These are phyloP conservation scores for Nitzschia sp. DNA, from an alignment of 108 stramenopile species.

Conservation along the genomic window DNA sequence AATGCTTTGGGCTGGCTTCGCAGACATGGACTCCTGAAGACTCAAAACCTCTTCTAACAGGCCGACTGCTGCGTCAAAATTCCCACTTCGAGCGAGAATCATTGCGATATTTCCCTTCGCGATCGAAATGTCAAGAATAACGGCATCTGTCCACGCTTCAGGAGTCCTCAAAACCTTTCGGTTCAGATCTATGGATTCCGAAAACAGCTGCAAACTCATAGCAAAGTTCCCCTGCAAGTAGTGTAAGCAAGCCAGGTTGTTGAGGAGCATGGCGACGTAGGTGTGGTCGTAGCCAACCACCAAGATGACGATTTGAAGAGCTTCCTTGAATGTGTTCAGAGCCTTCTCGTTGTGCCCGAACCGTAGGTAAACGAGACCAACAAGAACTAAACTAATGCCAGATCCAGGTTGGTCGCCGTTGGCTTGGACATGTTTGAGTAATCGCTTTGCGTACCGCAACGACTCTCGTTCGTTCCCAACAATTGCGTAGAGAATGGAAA, in stretches of 20 bases:
- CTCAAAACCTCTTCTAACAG: constrained; percentile 16
- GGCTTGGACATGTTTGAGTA: background rate
- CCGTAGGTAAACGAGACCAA: constrained; percentile 25
- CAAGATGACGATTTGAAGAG: constrained; percentile 17
- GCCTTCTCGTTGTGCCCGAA: constrained; percentile 4
- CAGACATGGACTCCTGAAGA: constrained; percentile 9
- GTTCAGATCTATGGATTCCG: constrained; percentile 26
- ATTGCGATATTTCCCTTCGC: constrained; percentile 29
- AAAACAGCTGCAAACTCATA: constrained; percentile 11
- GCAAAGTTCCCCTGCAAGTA: constrained; percentile 4
- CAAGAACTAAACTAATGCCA: background rate
- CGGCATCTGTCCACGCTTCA: background rate
- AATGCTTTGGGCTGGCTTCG: background rate
- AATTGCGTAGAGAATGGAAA: background rate
- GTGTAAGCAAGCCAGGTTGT: constrained; percentile 27
- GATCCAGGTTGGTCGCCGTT: background rate
- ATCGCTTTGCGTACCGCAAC: background rate
- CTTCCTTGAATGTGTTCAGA: constrained; percentile 22
- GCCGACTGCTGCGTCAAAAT: constrained; percentile 1
- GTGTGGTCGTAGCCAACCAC: constrained; percentile 32
- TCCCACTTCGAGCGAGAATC: constrained; percentile 5
- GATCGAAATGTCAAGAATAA: constrained; percentile 19
- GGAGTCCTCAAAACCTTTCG: background rate
- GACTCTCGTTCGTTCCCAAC: background rate
- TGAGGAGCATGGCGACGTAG: constrained; percentile 22